Base-by-base conservation (phyloP, 768 basidiomycete species). In the Lactarius akahatsu region DNA sequence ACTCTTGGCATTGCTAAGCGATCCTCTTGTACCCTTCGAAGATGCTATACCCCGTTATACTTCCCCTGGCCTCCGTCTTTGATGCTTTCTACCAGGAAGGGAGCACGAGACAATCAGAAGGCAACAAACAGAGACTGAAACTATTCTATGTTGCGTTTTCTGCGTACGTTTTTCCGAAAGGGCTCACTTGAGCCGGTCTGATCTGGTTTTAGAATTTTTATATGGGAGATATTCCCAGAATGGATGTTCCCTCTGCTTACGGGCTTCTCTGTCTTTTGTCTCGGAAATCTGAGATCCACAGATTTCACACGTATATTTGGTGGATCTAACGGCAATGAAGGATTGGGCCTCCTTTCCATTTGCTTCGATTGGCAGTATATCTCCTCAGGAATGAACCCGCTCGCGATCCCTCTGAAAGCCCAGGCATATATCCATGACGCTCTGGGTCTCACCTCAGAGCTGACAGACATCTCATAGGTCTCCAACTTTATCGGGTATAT, bases 341-440 rank as follows among this genome's bases (percentile, higher is more conserved):
- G 72, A 23, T 55, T 74, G 1, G 74, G 74, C 23, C 52, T 74
- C n/a, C 62, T 74, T 45, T 70, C 71, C 18, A 43, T 74, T 43
- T 66, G 71, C 55, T 72, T 74, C 36, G 74, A 74, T 63, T 74
- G 64, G 71, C 68, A 72, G 61, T 75, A 74, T 63, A 71, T 74
- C 47, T 71, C 73, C 16, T 59, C 69, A 4, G 76, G 72, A 34
- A 40, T 68, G 45, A 85, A 83, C 63, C 84, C 85, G 4, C 74
- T 86, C 73, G 74, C 79, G 3, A 85, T 85, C 32, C 86, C 86
- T 0, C 73, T 88, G 15, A 79, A 80, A 9, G 82, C 85, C 3
- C 85, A 76, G 65, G 71, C 73, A 55, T 16, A 16, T 16, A 28
- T 18, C 26, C 5, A 28, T 10, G 45, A 15, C 1, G 9, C 20